Base-by-base conservation (phyloP, 495 filamentous ascomycete genomes). In the Podospora pseudoanserina region DNA sequence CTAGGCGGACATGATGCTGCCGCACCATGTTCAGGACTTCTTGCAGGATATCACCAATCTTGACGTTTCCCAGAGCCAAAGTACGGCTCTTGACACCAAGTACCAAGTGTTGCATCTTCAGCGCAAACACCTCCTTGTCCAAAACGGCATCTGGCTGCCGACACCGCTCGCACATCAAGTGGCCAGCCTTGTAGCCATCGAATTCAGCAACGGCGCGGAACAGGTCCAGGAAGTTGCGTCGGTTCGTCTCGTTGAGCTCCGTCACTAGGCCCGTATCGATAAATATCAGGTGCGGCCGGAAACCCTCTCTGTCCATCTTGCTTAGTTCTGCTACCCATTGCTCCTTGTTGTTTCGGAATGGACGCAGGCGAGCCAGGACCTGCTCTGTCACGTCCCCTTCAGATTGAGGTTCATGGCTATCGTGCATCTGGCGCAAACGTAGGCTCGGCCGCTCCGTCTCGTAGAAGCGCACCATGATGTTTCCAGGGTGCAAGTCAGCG, bases 391-490 rank as follows among this genome's bases (percentile, higher is more conserved):
- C 91, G 76, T 99, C 94, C 3, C 62, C 62, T 63, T 89, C 85
- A 3, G 82, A 80, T n/a, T 86, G 79, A 0, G 83, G 80, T 55
- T 72, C 72, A 0, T 69, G 60, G 13, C 74, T 70, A 15, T 74
- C 65, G 63, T 84, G 84, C 72, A 83, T 74, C 23, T 65, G 72
- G 62, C 76, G 79, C 16, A 74, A 69, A 49, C 71, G 77, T 28
- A 85, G 81, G 68, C 86, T 82, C 4, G 96, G 85, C 65, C 88
- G 83, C 39, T 87, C 88, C 0, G 93, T 89, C 73, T 95, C 87
- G 80, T 98, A 97, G 79, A 99, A 99, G 67, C 96, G 92, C 60
- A 99, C 96, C 94, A 99, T 98, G 81, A 99, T 98, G 76, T 99
- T 99, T 7, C 96, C 96, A 0, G 96, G 96, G 73, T 99, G 96